A percentile compares a stretch with the other conserved stretches of the same genome.
Conservation (phyloP, 495 filamentous ascomycete species). For the Peziza echinospora region DNA sequence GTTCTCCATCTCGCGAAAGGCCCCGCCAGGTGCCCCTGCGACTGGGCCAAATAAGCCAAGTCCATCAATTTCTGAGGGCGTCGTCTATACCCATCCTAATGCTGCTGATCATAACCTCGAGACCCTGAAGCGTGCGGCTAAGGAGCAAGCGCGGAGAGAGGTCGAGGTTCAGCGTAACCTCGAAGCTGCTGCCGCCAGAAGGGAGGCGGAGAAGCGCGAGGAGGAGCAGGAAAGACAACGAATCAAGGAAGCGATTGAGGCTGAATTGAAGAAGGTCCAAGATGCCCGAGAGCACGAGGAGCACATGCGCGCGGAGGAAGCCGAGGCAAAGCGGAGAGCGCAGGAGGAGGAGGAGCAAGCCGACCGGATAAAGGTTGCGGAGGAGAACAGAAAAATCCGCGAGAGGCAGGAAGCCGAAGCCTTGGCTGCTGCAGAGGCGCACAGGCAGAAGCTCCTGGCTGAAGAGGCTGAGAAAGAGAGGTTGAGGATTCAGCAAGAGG, state of each 20-base stretch:
- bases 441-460: neutral
- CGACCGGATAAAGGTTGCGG: neutral
- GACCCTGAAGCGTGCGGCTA: too few relatives aligned
- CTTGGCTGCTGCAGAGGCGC: neutral
- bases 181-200: too few relatives aligned
- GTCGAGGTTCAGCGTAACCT: too few relatives aligned
- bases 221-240: neutral
- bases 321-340: neutral
- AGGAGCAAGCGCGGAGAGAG: too few relatives aligned
- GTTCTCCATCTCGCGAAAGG: too few relatives aligned
- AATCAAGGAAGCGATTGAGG: neutral
- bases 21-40: too few relatives aligned
- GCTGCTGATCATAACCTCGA: too few relatives aligned
- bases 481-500: too few relatives aligned
- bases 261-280: neutral
- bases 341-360: neutral
- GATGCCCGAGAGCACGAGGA: neutral
- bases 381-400: neutral
- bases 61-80: too few relatives aligned
- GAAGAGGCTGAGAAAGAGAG: neutral
- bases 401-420: neutral
- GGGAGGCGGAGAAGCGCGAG: neutral
- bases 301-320: neutral
- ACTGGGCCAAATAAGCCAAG: too few relatives aligned
- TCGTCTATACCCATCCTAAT: too few relatives aligned